A percentile compares a stretch with the other conserved stretches of the same genome.
Evolutionary conservation across 208 protist genomes (phyloP).

Genomic region (Herpetomonas samuelpessoai): DNA sequence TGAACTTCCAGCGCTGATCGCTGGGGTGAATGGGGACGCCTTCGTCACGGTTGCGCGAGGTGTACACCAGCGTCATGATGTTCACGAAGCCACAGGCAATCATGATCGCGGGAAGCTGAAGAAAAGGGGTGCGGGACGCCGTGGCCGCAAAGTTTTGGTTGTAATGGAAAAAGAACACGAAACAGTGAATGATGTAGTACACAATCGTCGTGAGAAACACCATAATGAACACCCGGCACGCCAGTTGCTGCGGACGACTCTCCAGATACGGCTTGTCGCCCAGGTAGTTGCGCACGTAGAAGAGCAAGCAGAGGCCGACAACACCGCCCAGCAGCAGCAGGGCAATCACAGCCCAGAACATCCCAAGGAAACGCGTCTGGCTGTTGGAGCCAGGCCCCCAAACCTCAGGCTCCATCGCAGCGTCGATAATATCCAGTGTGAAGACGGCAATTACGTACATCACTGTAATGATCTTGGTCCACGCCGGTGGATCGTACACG

Average conservation of each 20-base stretch:
- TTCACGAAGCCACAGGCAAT: conserved; percentile 71
- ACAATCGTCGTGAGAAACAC: conserved; percentile 48
- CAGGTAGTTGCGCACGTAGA: conserved; percentile 64
- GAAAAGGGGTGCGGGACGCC: conserved; percentile 47
- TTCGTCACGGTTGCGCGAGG: conserved; percentile 48
- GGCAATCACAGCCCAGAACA: conserved; percentile 33
- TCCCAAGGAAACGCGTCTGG: neutral
- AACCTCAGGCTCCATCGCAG: conserved; percentile 13
- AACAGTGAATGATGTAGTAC: conserved; percentile 49
- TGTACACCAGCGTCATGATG: conserved; percentile 87
- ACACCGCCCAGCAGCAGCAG: conserved; percentile 48
- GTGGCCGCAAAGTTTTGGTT: conserved; percentile 24
- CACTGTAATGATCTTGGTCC: conserved; percentile 63
- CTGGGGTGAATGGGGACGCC: conserved; percentile 61
- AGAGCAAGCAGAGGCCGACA: conserved; percentile 47
- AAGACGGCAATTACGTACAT: conserved; percentile 48
- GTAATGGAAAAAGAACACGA: conserved; percentile 49
- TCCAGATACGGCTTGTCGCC: conserved; percentile 82
- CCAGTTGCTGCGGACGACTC: conserved; percentile 83
- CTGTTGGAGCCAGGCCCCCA: conserved; percentile 19
- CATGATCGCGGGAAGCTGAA: conserved; percentile 68
- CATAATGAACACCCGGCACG: conserved; percentile 73
- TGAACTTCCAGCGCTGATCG: conserved; percentile 77
- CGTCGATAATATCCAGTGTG: conserved; percentile 47
- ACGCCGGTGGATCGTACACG: conserved; percentile 73